These are phyloP conservation scores for Aspergillus affinis DNA, from an alignment of 495 filamentous ascomycete species.

Conservation along the genomic window DNA sequence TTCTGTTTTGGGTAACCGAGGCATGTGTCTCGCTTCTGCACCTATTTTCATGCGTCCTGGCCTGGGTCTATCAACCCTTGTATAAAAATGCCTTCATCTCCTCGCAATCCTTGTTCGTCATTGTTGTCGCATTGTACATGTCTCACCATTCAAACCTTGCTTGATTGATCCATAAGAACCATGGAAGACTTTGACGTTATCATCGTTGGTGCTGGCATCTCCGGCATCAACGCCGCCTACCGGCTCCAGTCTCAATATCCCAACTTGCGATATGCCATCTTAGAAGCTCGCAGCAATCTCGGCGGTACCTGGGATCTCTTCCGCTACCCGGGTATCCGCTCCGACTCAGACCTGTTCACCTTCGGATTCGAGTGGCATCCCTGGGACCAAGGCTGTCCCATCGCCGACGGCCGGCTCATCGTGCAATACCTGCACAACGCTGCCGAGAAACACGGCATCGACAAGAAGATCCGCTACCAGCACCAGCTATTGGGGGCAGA, in stretches of 20 bases:
- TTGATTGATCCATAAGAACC: background rate
- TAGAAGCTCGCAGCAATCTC: constrained; percentile 59
- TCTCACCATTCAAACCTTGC: background rate
- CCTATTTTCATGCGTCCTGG: background rate
- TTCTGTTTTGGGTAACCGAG: background rate
- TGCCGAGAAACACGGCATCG: constrained; percentile 58
- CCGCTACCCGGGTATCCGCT: constrained; percentile 67
- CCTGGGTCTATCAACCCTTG: background rate
- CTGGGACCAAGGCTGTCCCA: constrained; percentile 58
- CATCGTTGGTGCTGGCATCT: constrained; percentile 72
- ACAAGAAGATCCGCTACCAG: constrained; percentile 57
- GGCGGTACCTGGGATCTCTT: constrained; percentile 76
- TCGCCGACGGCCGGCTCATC: constrained; percentile 62
- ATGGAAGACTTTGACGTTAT: constrained; percentile 57
- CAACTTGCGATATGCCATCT: constrained; percentile 54
- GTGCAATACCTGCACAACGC: constrained; percentile 61
- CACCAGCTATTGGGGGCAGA: constrained; percentile 55
- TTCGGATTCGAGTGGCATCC: constrained; percentile 70
- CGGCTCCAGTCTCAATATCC: constrained; percentile 61
- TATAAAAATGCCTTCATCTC: constrained; percentile 11
- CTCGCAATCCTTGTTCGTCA: background rate
- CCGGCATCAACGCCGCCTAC: constrained; percentile 74
- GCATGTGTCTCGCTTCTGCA: background rate
- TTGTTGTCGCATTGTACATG: background rate
- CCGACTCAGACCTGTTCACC: constrained; percentile 65